Conservation (phyloP, 2,329 filamentous ascomycete species). For the Cytospora leucostoma region DNA sequence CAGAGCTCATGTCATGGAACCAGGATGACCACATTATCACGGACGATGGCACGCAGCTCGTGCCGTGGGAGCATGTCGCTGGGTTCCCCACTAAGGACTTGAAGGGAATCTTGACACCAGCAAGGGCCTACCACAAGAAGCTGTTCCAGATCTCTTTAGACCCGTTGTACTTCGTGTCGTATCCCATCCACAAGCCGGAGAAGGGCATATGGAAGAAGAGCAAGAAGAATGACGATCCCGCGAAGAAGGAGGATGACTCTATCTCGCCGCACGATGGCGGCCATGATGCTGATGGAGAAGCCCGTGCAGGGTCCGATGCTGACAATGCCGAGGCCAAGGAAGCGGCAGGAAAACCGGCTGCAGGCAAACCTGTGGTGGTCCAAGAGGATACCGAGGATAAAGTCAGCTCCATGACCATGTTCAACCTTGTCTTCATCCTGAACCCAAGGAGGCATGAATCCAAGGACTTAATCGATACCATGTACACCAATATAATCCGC, state of each 20-base stretch:
- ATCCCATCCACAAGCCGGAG: conserved; percentile 78
- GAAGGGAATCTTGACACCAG: conserved; percentile 77
- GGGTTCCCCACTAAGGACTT: conserved; percentile 76
- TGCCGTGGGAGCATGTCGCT: conserved; percentile 72
- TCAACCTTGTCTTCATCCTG: conserved; percentile 92
- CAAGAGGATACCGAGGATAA: conserved; percentile 59
- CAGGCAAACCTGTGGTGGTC: conserved; percentile 38
- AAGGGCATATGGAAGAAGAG: conserved; percentile 76
- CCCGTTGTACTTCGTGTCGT: conserved; percentile 77
- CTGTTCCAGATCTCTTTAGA: conserved; percentile 82
- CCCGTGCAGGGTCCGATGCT: conserved; percentile 28
- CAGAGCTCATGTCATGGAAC: conserved; percentile 48
- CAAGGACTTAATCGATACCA: conserved; percentile 69
- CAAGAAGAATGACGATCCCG: conserved; percentile 36
- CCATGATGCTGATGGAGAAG: conserved; percentile 26
- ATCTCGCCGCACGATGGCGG: conserved; percentile 32
- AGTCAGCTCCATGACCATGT: conserved; percentile 85
- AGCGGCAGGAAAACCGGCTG: conserved; percentile 36
- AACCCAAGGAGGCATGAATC: conserved; percentile 78
- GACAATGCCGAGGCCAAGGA: conserved; percentile 38
- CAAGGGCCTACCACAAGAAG: conserved; percentile 74
- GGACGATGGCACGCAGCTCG: conserved; percentile 58
- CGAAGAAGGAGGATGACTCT: conserved; percentile 36
- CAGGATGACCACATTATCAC: conserved; percentile 58
- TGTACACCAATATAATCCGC: conserved; percentile 87